Base-by-base conservation (phyloP, 1,284 basidiomycete species). In the Trichosporon coremiiforme region DNA sequence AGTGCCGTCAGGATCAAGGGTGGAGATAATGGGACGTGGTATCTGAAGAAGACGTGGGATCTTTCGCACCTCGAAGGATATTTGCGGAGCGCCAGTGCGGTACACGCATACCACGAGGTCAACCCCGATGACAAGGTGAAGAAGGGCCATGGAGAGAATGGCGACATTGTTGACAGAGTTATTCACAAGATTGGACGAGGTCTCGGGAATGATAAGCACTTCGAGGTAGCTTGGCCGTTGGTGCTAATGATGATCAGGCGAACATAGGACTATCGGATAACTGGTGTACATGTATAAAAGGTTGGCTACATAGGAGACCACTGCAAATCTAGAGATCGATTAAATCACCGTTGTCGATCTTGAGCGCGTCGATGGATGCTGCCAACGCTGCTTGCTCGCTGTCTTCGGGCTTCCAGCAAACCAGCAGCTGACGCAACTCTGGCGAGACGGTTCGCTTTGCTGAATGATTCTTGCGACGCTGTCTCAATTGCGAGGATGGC, bases 211-310 rank as follows among this genome's bases (percentile, higher is more conserved):
- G 68, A 41, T 17, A 53, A 50, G 8, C 66, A 71, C 47, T 79
- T 92, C 2, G 85, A 86, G 38, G 85, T 92, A 3, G 91, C 90
- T 75, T 93, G 90, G 90, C 90, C 90, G 2, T 76, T 92, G 66
- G 90, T 89, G 12, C 74, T 92, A 71, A 79, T 92, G 33, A 82
- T 91, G 85, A 81, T 73, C 71, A 72, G 47, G 20, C 45, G 66
- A 7, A 15, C 12, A 4, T 33, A 57, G 7, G 38, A 36, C 36
- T 5, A 35, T 10, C 17, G 17, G n/a, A 25, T 57, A 47, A 20
- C 57, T 22, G 20, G 12, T 25, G 55, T 57, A 57, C 55, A 57
- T 31, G 55, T 57, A 33, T 55, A 31, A 6, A n/a, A n/a, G 53
- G 15, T 33, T 35, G 55, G 53, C 66, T 60, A 67, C 57, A 47